Evolutionary conservation across 2,329 filamentous ascomycete genomes (phyloP), one percentile per base, ranked within the genome.

Genomic region (Chaetomiaceae sp.): DNA sequence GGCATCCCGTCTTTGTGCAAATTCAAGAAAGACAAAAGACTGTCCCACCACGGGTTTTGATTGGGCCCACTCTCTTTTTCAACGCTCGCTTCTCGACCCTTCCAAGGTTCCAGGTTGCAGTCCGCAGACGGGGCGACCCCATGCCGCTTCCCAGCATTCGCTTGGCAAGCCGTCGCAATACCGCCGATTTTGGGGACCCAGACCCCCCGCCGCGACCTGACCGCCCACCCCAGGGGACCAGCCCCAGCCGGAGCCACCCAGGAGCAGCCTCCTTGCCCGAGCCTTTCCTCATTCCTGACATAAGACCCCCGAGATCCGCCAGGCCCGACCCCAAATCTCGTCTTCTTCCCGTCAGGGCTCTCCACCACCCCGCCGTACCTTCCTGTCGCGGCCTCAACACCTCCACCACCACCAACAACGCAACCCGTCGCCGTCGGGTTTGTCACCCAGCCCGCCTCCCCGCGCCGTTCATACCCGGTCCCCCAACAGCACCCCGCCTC

Each of bases 311-410:
- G 45, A 37, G 45, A 21, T 48, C 55, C 48, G 44, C 55, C 48
- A 45, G 47, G 42, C 48, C 53, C 50, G 52, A 57, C 55, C 55
- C 53, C 52, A 57, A 55, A 48, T 51, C 43, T 53, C 48, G 35
- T 23, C 27, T 46, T 44, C 35, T 54, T n/a, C n/a, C n/a, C n/a
- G n/a, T n/a, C n/a, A n/a, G n/a, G n/a, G n/a, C 49, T 53, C 30
- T 37, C 41, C 45, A 38, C 16, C 47, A 39, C 46, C 40, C n/a
- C 25, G 6, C 25, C 25, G 25, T 27, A 27, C n/a, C n/a, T n/a
- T 27, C 25, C 6, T 27, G 44, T 30, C 27, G 30, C 19, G 17
- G 13, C 41, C 39, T 30, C 27, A n/a, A n/a, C n/a, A n/a, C 42
- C 39, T 9, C 31, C 20, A 19, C 43, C 38, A 35, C 17, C 39